Evolutionary conservation across 371 early-diverging fungal species (phyloP).

Genomic region (Gilbertella persicaria): DNA sequence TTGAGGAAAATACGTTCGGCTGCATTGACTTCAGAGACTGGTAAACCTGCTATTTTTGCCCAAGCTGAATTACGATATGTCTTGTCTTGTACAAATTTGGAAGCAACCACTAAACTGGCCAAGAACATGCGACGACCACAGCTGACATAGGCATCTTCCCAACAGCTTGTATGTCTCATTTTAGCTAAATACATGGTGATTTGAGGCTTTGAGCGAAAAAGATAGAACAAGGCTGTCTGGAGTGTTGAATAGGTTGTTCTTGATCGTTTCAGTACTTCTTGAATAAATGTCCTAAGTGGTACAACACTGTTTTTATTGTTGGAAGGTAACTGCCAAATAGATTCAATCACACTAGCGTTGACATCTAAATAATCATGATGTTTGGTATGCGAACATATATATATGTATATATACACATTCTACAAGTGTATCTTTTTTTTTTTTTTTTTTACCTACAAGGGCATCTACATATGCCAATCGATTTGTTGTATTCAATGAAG

Average conservation of each 20-base stretch:
- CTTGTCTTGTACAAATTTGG: constrained; percentile 78
- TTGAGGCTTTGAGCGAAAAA: constrained; percentile 54
- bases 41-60: constrained; percentile 79
- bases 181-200: constrained; percentile 20
- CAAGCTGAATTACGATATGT: constrained; percentile 82
- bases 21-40: constrained; percentile 69
- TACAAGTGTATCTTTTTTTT: not conserved
- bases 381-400: too few relatives aligned
- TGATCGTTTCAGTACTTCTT: constrained; percentile 74
- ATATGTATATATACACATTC: too few relatives aligned
- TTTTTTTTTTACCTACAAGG: constrained; percentile 19
- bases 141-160: constrained; percentile 41
- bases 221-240: constrained; percentile 71
- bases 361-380: constrained; percentile 46
- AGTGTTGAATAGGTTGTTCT: constrained; percentile 79
- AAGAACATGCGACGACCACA: constrained; percentile 84
- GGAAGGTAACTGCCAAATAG: constrained; percentile 43
- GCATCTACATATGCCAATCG: constrained; percentile 33
- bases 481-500: constrained; percentile 16
- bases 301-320: constrained; percentile 26
- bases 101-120: constrained; percentile 75
- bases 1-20: constrained; percentile 76
- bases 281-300: constrained; percentile 69
- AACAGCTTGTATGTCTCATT: constrained; percentile 20
- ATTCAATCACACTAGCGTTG: constrained; percentile 58